Percentiles rank a stretch among this genome's conserved stretches.
Evolutionary conservation across 495 filamentous ascomycete genomes (phyloP).

Genomic region (Halenospora varia): DNA sequence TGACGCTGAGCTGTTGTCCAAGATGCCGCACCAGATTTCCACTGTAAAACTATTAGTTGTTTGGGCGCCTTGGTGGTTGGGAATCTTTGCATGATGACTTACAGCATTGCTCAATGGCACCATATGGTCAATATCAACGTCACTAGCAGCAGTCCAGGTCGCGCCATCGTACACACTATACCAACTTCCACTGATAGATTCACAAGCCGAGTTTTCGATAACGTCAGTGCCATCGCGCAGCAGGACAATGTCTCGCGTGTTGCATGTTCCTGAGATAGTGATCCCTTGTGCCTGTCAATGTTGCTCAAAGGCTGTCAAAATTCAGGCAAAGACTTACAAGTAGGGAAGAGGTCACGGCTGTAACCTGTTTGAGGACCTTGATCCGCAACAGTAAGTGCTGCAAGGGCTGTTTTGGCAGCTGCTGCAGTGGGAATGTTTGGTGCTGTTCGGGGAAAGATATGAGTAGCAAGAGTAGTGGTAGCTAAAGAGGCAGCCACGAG

Average conservation of each 20-base stretch:
- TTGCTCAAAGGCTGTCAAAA: too few relatives aligned
- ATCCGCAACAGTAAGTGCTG: conserved; percentile 47
- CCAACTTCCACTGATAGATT: conserved; percentile 58
- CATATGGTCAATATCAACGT: conserved; percentile 74
- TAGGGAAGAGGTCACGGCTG: conserved; percentile 60
- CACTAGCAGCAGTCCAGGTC: conserved; percentile 59
- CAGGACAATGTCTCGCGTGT: conserved; percentile 62
- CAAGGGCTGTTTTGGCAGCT: conserved; percentile 50
- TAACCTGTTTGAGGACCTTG: conserved; percentile 52
- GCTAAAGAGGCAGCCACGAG: neutral
- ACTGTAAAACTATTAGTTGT: neutral
- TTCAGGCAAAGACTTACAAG: too few relatives aligned
- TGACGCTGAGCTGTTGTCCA: conserved; percentile 62
- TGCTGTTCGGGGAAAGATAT: conserved; percentile 22
- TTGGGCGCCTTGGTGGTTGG: neutral
- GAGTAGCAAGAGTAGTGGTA: neutral
- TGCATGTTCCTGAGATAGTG: conserved; percentile 56
- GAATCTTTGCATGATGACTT: neutral
- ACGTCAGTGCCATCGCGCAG: conserved; percentile 63
- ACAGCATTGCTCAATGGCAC: conserved; percentile 65
- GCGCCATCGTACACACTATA: conserved; percentile 63
- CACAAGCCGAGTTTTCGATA: conserved; percentile 44
- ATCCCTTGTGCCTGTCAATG: conserved; percentile 49
- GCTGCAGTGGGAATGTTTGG: conserved; percentile 57
- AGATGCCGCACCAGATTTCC: conserved; percentile 43